Evolutionary conservation across 1,139 yeast genomes (phyloP).

Genomic region (Blastobotrys serpentis): DNA sequence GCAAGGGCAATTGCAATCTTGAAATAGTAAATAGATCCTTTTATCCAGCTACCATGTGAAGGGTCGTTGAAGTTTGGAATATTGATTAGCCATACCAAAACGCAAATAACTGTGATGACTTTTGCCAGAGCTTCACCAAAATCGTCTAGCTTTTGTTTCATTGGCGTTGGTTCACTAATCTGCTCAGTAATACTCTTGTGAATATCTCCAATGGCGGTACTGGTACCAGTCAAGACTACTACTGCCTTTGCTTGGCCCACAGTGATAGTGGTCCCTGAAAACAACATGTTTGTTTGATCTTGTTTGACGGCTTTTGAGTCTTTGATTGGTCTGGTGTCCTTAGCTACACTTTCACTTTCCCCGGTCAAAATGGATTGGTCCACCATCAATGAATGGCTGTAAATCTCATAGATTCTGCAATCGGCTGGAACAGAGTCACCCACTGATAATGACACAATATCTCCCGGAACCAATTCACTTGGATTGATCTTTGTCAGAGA

Average conservation of each 20-base stretch:
- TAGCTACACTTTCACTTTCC: slow-evolving; percentile 48
- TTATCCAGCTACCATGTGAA: slow-evolving; percentile 46
- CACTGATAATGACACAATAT: slow-evolving; percentile 44
- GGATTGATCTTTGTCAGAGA: slow-evolving; percentile 38
- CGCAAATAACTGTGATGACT: slow-evolving; percentile 45
- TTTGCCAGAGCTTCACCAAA: slow-evolving; percentile 44
- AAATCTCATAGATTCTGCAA: slow-evolving; percentile 42
- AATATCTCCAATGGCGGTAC: slow-evolving; percentile 52
- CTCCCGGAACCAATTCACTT: slow-evolving; percentile 52
- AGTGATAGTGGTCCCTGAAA: slow-evolving; percentile 52
- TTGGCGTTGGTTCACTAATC: slow-evolving; percentile 45
- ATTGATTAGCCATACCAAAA: slow-evolving; percentile 44
- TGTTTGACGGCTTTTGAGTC: slow-evolving; percentile 41
- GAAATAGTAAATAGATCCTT: slow-evolving; percentile 43
- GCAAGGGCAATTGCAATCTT: slow-evolving; percentile 43
- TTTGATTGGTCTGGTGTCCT: slow-evolving; percentile 40
- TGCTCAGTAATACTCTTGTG: slow-evolving; percentile 45
- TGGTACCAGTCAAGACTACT: slow-evolving; percentile 48
- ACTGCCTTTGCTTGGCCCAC: slow-evolving; percentile 51
- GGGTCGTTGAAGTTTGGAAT: not conserved
- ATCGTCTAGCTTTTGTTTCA: slow-evolving; percentile 48
- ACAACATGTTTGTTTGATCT: slow-evolving; percentile 47
- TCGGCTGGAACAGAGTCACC: slow-evolving; percentile 57
- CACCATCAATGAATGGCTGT: slow-evolving; percentile 44
- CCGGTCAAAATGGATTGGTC: slow-evolving; percentile 57